These are phyloP conservation scores for Zoysia pacifica DNA, from an alignment of 176 grass and related monocot species.

Conservation along the genomic window DNA sequence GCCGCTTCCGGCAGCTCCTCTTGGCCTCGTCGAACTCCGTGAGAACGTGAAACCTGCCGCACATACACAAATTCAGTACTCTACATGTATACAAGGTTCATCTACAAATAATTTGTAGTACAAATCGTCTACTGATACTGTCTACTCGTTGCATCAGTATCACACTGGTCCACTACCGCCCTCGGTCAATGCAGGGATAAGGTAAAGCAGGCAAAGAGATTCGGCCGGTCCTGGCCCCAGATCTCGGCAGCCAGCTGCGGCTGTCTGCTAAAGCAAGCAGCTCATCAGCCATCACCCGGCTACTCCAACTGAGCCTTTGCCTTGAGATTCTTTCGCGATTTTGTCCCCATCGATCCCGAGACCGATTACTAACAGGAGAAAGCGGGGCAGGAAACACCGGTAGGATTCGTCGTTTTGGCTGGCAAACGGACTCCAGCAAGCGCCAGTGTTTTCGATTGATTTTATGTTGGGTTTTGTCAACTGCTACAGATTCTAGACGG, in stretches of 20 bases:
- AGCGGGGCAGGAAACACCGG: no score
- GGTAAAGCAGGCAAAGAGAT: slow-evolving; percentile 39
- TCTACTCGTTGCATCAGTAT: neutral
- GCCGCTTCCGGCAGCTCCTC: slow-evolving; percentile 75
- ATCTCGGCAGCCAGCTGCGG: slow-evolving; percentile 20
- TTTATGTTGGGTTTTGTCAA: neutral
- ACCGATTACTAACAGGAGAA: neutral
- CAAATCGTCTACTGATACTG: neutral
- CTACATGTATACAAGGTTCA: neutral
- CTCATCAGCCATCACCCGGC: neutral
- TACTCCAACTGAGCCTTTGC: slow-evolving; percentile 17
- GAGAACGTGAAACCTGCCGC: slow-evolving; percentile 69
- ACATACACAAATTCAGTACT: neutral
- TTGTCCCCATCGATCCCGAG: slow-evolving; percentile 44
- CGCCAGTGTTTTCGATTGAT: neutral
- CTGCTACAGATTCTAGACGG: neutral
- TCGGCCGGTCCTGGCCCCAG: slow-evolving; percentile 34
- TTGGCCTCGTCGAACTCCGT: slow-evolving; percentile 76
- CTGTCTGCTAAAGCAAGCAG: slow-evolving; percentile 18
- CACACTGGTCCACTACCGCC: neutral
- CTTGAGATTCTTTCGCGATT: slow-evolving; percentile 29
- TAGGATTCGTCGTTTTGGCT: no score
- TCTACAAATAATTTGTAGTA: neutral
- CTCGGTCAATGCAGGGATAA: slow-evolving; percentile 16
- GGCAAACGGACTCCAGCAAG: neutral